A percentile compares a stretch with the other conserved stretches of the same genome.
Evolutionary conservation across 2,329 filamentous ascomycete species (phyloP).

Genomic region (Pseudogymnoascus sp.): DNA sequence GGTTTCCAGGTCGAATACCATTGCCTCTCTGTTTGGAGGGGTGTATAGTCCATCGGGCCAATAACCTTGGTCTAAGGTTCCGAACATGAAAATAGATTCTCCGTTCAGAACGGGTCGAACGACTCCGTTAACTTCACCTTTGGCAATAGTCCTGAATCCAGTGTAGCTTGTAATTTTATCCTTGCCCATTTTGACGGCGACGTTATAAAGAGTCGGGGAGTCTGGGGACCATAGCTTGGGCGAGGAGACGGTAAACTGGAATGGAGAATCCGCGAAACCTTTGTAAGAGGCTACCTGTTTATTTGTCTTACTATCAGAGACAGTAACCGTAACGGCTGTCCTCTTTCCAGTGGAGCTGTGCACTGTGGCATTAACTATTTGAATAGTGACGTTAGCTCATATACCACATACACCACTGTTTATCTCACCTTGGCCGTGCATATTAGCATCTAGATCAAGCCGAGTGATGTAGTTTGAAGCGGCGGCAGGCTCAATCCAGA

Average conservation of each 20-base stretch:
- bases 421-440: conserved; percentile 41
- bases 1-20: conserved; percentile 55
- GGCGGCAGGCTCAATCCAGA: conserved; percentile 57
- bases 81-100: conserved; percentile 59
- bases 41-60: conserved; percentile 64
- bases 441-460: conserved; percentile 35
- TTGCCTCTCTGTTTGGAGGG: conserved; percentile 56
- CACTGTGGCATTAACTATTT: conserved; percentile 46
- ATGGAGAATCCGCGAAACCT: conserved; percentile 39
- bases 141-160: conserved; percentile 56
- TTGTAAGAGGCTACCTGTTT: conserved; percentile 26
- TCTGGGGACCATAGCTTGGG: conserved; percentile 57
- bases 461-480: conserved; percentile 40
- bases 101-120: conserved; percentile 43
- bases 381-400: not conserved
- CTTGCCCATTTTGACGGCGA: conserved; percentile 43
- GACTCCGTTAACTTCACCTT: conserved; percentile 47
- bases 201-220: conserved; percentile 53
- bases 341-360: conserved; percentile 34
- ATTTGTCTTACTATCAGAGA: conserved; percentile 5
- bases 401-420: not conserved
- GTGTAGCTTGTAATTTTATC: conserved; percentile 57
- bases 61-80: conserved; percentile 61
- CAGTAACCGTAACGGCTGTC: conserved; percentile 17
- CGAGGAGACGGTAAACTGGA: conserved; percentile 45